These are phyloP conservation scores for Monosporascus sp. DNA, from an alignment of 2,329 filamentous ascomycete genomes.

Conservation along the genomic window DNA sequence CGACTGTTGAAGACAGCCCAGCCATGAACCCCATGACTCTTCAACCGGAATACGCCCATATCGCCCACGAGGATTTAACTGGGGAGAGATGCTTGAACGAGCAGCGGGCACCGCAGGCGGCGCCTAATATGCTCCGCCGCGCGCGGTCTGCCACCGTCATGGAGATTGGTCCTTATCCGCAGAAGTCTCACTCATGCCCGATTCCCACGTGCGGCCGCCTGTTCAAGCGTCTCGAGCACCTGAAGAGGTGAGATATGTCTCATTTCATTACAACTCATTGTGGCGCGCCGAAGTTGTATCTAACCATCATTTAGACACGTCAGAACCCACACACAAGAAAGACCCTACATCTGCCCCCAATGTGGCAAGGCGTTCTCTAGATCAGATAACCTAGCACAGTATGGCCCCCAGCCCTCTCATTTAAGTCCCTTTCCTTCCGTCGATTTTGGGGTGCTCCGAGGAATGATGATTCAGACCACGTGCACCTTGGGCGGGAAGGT, in stretches of 20 bases:
- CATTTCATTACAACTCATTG: conserved; percentile 36
- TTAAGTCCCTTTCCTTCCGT: conserved; percentile 30
- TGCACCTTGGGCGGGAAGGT: conserved; percentile 21
- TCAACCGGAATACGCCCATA: conserved; percentile 62
- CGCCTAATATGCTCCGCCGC: conserved; percentile 75
- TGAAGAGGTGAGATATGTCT: conserved; percentile 79
- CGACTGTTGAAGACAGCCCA: conserved; percentile 77
- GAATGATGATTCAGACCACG: conserved; percentile 31
- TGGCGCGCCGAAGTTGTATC: conserved; percentile 39
- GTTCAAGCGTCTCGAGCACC: conserved; percentile 98
- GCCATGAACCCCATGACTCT: conserved; percentile 65
- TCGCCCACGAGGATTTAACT: conserved; percentile 58
- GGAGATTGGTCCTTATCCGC: conserved; percentile 92
- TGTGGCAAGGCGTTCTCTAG: conserved; percentile 99
- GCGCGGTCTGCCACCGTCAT: conserved; percentile 93
- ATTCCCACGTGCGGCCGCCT: conserved; percentile 95
- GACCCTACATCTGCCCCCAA: conserved; percentile 93
- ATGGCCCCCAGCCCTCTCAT: conserved; percentile 42
- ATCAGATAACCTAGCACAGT: conserved; percentile 98
- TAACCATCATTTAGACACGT: conserved; percentile 73
- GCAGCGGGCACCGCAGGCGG: conserved; percentile 63
- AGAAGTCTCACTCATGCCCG: conserved; percentile 98
- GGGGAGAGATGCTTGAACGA: conserved; percentile 55
- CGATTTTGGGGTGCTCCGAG: conserved; percentile 33
- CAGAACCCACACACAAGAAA: conserved; percentile 98